Percentiles rank a stretch among this genome's conserved stretches.
Evolutionary conservation across 805 yeast species (phyloP).

Genomic region (Ogataea neopini): DNA sequence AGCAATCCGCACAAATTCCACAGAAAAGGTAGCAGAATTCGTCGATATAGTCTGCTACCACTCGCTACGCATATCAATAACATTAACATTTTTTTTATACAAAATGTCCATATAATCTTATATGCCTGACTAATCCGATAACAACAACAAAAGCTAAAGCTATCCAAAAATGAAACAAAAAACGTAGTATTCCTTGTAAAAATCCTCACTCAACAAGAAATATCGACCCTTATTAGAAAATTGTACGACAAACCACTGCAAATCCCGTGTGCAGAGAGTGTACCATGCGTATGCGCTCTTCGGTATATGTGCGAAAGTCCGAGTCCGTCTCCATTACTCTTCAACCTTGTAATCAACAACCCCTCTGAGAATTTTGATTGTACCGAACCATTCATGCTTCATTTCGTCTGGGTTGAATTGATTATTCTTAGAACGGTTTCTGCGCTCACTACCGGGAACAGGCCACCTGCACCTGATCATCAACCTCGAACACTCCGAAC

Average conservation of each 20-base stretch:
- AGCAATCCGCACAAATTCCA: no score
- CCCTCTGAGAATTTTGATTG: slow-evolving; percentile 62
- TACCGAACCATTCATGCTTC: slow-evolving; percentile 55
- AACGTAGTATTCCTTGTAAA: background rate
- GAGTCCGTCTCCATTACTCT: slow-evolving; percentile 11
- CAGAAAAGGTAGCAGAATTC: background rate
- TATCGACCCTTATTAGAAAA: background rate
- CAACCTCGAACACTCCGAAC: slow-evolving; percentile 67
- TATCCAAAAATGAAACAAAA: background rate
- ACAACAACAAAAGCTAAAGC: background rate
- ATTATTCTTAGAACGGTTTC: slow-evolving; percentile 51
- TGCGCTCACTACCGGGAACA: slow-evolving; percentile 64
- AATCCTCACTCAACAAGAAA: background rate
- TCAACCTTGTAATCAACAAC: slow-evolving; percentile 50
- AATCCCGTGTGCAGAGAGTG: slow-evolving; percentile 1
- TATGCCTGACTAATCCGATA: background rate
- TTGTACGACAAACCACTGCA: background rate
- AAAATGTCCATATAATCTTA: background rate
- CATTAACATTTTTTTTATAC: background rate
- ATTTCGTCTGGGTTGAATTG: slow-evolving; percentile 52
- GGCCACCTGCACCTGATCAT: slow-evolving; percentile 74
- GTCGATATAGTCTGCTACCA: no score
- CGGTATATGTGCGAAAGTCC: background rate
- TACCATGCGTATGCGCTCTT: background rate
- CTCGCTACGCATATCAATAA: no score